Percentiles rank a stretch among this genome's conserved stretches.
phyloP scores from a whole-genome alignment of 1,139 yeast genomes.

The Candida sp. region DNA sequence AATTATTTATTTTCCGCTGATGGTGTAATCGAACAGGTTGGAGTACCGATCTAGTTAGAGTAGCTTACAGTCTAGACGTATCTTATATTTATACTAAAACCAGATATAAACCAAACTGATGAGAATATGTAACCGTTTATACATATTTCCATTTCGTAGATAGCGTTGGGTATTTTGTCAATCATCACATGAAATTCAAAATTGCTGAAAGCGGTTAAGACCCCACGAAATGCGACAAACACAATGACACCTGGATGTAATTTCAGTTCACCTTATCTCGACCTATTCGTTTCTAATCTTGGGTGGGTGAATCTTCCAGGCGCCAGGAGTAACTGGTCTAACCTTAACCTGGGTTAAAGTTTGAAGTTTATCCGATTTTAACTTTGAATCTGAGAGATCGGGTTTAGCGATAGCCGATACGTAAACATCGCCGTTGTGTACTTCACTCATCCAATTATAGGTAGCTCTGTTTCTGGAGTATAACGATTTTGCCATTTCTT shows the following conservation, averaged over 20 bases:
- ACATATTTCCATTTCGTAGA: no score
- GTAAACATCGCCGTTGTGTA: conserved; percentile 17
- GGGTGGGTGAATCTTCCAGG: conserved; percentile 5
- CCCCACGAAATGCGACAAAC: neutral
- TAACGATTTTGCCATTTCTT: conserved; percentile 18
- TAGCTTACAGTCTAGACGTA: neutral
- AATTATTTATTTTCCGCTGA: neutral
- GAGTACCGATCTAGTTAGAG: neutral
- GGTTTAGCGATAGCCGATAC: conserved; percentile 8
- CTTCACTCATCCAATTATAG: conserved; percentile 21
- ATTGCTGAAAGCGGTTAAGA: neutral
- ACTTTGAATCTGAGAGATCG: conserved; percentile 9
- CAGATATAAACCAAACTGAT: no score
- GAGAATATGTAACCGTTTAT: no score
- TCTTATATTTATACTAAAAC: no score
- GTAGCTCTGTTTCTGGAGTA: conserved; percentile 9
- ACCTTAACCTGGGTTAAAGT: neutral
- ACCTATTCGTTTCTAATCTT: neutral
- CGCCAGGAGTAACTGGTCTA: conserved; percentile 9
- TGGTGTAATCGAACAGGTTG: neutral
- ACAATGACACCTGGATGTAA: neutral
- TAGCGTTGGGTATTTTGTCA: neutral
- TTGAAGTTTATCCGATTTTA: conserved; percentile 6
- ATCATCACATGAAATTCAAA: neutral
- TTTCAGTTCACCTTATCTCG: neutral